phyloP scores from a whole-genome alignment of 805 yeast genomes.

The Metschnikowia kunwiensis region DNA sequence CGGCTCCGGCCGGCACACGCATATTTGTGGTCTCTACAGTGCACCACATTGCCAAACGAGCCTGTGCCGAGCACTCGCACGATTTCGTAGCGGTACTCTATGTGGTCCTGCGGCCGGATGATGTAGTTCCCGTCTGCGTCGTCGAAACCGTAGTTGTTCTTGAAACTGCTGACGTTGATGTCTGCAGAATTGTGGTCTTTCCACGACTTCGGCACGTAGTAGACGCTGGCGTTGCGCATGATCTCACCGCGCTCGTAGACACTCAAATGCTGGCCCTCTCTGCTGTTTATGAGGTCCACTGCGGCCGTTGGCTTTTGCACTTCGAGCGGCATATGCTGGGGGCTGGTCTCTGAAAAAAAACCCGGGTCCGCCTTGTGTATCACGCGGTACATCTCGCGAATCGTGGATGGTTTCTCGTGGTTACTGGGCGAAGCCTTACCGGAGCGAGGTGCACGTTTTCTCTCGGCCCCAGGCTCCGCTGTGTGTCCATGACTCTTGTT shows the following conservation, averaged over 20 bases:
- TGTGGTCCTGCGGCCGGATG: conserved; percentile 59
- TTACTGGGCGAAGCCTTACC: conserved; percentile 1
- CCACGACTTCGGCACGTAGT: conserved; percentile 44
- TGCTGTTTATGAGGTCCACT: conserved; percentile 5
- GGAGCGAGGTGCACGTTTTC: neutral
- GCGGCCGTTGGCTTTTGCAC: conserved; percentile 7
- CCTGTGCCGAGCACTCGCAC: conserved; percentile 65
- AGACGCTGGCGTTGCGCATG: conserved; percentile 45
- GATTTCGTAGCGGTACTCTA: conserved; percentile 71
- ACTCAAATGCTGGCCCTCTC: conserved; percentile 30
- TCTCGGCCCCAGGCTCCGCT: neutral
- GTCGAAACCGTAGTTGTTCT: conserved; percentile 66
- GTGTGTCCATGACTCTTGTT: neutral
- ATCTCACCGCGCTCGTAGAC: conserved; percentile 63
- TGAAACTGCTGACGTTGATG: conserved; percentile 38
- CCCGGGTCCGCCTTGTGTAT: conserved; percentile 27
- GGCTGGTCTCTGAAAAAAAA: conserved; percentile 22
- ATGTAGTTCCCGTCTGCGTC: conserved; percentile 63
- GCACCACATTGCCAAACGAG: conserved; percentile 75
- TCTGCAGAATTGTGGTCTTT: conserved; percentile 5
- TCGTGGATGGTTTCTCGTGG: conserved; percentile 12
- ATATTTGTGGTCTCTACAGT: conserved; percentile 63
- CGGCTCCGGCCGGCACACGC: conserved; percentile 21
- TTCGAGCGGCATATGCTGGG: conserved; percentile 6
- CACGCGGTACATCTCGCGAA: conserved; percentile 21